These are phyloP conservation scores for Melastoma candidum DNA, from an alignment of 441 rosid species.

Conservation along the genomic window DNA sequence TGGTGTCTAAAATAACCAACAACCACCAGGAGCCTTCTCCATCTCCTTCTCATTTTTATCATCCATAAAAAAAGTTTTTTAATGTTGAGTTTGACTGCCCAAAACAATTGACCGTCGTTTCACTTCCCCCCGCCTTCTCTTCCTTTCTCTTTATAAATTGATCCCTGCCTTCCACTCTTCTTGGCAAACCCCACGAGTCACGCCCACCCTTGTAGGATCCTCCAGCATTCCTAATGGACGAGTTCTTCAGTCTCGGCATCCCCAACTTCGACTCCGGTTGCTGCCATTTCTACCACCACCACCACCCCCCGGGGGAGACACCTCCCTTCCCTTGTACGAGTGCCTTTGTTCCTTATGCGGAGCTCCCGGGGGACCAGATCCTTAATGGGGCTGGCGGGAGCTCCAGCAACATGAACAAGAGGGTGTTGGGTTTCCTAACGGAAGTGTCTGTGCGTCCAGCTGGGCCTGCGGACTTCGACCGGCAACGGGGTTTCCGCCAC, in stretches of 20 bases:
- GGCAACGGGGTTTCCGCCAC: slow-evolving; percentile 26
- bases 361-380: slow-evolving; percentile 8
- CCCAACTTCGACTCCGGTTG: background rate
- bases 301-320: background rate
- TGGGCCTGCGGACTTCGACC: slow-evolving; percentile 19
- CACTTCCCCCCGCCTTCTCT: too few relatives aligned
- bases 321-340: slow-evolving; percentile 14
- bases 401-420: slow-evolving; percentile 33
- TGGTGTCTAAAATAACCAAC: too few relatives aligned
- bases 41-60: too few relatives aligned
- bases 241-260: slow-evolving; percentile 17
- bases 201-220: too few relatives aligned
- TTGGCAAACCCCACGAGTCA: too few relatives aligned
- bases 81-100: too few relatives aligned
- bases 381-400: background rate
- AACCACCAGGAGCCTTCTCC: too few relatives aligned
- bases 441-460: slow-evolving; percentile 15
- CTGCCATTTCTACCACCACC: slow-evolving; percentile 8
- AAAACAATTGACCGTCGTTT: too few relatives aligned
- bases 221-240: slow-evolving; percentile 21
- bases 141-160: too few relatives aligned
- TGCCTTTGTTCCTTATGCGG: slow-evolving; percentile 30
- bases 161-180: too few relatives aligned
- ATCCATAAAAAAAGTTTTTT: too few relatives aligned
- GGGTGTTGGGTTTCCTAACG: slow-evolving; percentile 31